Percentiles rank a stretch among this genome's conserved stretches.
phyloP scores from a whole-genome alignment of 2,329 filamentous ascomycete genomes.

The Metarhizium guizhouense region DNA sequence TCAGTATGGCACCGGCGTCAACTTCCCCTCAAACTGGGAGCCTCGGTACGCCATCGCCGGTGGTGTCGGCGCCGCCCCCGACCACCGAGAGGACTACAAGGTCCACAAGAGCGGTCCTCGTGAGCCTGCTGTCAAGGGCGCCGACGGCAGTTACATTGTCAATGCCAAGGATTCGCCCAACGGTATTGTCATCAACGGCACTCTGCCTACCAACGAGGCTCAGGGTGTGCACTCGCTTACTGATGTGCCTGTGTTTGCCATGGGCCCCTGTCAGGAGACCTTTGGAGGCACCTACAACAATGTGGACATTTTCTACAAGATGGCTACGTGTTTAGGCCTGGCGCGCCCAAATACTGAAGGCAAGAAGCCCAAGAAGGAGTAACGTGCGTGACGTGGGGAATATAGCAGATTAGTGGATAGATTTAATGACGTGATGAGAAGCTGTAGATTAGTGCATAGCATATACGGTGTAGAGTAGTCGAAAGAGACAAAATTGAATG shows the following conservation, averaged over 20 bases:
- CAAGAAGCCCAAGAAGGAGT: conserved; percentile 7
- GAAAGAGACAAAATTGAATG: neutral
- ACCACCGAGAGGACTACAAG: conserved; percentile 67
- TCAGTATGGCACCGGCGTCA: conserved; percentile 61
- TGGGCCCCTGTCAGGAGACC: conserved; percentile 68
- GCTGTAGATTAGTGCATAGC: neutral
- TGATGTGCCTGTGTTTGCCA: conserved; percentile 69
- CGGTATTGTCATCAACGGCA: conserved; percentile 70
- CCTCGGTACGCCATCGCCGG: conserved; percentile 73
- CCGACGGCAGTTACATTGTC: conserved; percentile 48
- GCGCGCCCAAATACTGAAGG: conserved; percentile 17
- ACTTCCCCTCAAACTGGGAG: conserved; percentile 80
- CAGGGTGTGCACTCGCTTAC: conserved; percentile 71
- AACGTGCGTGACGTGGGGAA: neutral
- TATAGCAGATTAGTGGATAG: conserved; percentile 2
- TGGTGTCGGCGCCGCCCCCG: conserved; percentile 63
- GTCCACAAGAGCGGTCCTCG: conserved; percentile 60
- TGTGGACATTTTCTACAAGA: conserved; percentile 67
- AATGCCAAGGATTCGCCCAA: conserved; percentile 57
- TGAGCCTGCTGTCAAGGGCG: conserved; percentile 45
- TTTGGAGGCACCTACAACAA: conserved; percentile 66
- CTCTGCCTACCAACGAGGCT: conserved; percentile 50
- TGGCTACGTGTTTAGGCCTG: conserved; percentile 58
- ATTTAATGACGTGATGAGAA: conserved; percentile 5
- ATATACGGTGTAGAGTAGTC: conserved; percentile 1